Conservation (phyloP, 176 grass and related monocot species). For the sorghum (Sorghum bicolor) region DNA sequence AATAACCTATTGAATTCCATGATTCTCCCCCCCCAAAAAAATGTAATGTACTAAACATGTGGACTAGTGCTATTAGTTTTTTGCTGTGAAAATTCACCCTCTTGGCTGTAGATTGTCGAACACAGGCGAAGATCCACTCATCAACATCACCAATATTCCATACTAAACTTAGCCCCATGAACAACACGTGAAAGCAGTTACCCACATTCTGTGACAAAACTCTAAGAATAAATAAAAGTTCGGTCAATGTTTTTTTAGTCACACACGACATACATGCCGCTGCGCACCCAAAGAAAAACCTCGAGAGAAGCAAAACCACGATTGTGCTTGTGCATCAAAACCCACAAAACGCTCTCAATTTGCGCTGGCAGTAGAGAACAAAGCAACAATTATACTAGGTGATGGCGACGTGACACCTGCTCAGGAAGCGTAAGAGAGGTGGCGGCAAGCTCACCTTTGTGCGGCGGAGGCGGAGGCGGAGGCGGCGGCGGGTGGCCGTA, state of each 20-base stretch:
- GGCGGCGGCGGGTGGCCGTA: conserved; percentile 46
- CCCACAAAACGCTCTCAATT: neutral
- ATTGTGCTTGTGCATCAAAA: neutral
- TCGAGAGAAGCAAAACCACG: neutral
- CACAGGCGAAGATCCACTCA: neutral
- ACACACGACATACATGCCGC: neutral
- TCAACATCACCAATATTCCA: neutral
- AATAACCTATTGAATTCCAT: neutral
- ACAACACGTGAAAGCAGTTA: neutral
- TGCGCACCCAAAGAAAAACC: neutral
- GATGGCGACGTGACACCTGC: conserved; percentile 25
- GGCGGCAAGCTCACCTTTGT: conserved; percentile 61
- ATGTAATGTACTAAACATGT: neutral
- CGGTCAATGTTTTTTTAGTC: neutral
- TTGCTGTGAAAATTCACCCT: neutral
- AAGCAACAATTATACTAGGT: neutral
- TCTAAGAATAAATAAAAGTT: neutral
- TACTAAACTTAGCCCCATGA: neutral
- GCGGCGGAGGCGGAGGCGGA: conserved; percentile 24
- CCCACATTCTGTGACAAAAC: neutral
- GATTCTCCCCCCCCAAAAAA: neutral
- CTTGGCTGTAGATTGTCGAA: neutral
- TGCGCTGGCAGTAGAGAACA: neutral
- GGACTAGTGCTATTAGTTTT: neutral
- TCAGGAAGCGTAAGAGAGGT: neutral